Evolutionary conservation across 441 rosid genomes (phyloP).

Genomic region (Syzygium malaccense): DNA sequence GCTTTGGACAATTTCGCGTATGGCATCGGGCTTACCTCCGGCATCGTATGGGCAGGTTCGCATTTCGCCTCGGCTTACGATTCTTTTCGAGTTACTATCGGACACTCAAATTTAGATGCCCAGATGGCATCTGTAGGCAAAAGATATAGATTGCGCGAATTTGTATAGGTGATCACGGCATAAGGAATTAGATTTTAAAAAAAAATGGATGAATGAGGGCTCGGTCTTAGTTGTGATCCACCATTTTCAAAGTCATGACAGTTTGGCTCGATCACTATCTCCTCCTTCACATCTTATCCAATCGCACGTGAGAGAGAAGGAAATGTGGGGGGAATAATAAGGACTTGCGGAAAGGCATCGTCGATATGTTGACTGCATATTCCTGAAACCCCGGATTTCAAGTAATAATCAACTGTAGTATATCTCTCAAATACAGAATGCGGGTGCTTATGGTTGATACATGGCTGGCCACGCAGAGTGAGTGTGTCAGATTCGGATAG

Average conservation of each 20-base stretch:
- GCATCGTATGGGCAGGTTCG: background rate
- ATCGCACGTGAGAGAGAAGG: background rate
- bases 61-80: background rate
- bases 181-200: too few species aligned
- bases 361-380: background rate
- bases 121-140: background rate
- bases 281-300: background rate
- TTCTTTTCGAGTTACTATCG: background rate
- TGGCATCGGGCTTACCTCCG: background rate
- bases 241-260: background rate
- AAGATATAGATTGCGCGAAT: background rate
- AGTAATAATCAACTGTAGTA: background rate
- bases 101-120: background rate
- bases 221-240: background rate
- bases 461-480: background rate
- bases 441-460: background rate
- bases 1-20: background rate
- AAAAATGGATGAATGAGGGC: background rate
- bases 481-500: background rate
- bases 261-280: background rate
- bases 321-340: background rate
- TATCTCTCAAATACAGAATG: background rate
- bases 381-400: background rate
- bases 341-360: background rate
- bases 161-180: background rate